phyloP scores from a whole-genome alignment of 768 basidiomycete genomes.

The Lepiota brunneoincarnata region DNA sequence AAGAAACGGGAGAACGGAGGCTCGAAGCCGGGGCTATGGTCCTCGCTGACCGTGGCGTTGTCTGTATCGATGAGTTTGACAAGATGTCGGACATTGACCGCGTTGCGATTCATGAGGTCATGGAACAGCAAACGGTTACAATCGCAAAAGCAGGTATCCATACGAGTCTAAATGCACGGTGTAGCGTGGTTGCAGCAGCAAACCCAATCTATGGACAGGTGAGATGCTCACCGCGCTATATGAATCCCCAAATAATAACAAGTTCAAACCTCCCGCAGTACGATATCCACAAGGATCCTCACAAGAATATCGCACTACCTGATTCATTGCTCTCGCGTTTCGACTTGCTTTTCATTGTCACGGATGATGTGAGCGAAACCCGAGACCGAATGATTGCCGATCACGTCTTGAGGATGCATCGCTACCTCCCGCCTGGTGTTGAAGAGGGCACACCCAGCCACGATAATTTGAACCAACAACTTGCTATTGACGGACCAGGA shows the following conservation, averaged over 20 bases:
- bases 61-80: constrained; percentile 99
- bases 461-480: constrained; percentile 84
- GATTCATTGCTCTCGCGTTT: constrained; percentile 98
- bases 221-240: constrained; percentile 19
- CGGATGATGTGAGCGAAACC: constrained; percentile 95
- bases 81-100: constrained; percentile 99
- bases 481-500: constrained; percentile 81
- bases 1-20: constrained; percentile 94
- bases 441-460: constrained; percentile 93
- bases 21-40: constrained; percentile 99
- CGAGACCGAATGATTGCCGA: constrained; percentile 94
- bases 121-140: constrained; percentile 99
- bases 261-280: constrained; percentile 53
- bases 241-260: constrained; percentile 5
- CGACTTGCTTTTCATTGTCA: constrained; percentile 96
- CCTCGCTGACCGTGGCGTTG: constrained; percentile 96
- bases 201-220: constrained; percentile 99
- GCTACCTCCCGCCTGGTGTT: constrained; percentile 92
- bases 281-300: constrained; percentile 98
- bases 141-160: constrained; percentile 99
- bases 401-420: constrained; percentile 95
- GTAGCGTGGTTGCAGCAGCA: constrained; percentile 96
- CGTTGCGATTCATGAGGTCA: constrained; percentile 99
- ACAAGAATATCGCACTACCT: constrained; percentile 96
- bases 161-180: constrained; percentile 95